Conservation (phyloP, 148 eudicot species). For the Salicornia ramosissima region DNA sequence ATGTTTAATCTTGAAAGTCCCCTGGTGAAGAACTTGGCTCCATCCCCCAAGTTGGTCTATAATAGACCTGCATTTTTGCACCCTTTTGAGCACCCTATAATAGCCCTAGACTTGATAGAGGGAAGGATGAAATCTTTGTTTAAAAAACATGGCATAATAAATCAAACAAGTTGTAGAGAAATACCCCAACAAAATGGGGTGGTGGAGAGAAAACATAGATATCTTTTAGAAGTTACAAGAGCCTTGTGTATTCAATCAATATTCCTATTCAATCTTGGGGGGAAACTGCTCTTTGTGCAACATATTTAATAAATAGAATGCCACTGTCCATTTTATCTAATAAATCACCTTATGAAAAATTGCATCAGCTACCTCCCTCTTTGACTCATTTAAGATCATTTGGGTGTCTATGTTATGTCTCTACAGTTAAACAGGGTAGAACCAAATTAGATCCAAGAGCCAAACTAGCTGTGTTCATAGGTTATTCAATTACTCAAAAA, state of each 20-base stretch:
- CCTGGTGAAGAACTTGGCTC: too few species aligned
- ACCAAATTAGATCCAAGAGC: not conserved
- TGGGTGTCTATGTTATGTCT: not conserved
- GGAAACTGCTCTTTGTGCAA: not conserved
- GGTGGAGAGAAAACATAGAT: too few species aligned
- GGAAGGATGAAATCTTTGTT: not conserved
- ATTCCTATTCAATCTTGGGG: not conserved
- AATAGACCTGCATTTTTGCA: too few species aligned
- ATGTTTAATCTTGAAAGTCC: too few species aligned
- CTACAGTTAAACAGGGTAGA: not conserved
- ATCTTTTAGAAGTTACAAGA: too few species aligned
- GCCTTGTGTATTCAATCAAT: not conserved
- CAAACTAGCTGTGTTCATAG: not conserved
- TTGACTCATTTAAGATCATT: not conserved
- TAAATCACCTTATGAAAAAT: not conserved
- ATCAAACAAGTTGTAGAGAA: not conserved
- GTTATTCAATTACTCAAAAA: too few species aligned
- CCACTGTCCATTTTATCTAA: not conserved
- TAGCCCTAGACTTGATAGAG: too few species aligned
- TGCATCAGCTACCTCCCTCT: not conserved
- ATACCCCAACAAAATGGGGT: conserved; percentile 15
- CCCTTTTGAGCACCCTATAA: too few species aligned
- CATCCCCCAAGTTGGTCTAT: too few species aligned
- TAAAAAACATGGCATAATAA: not conserved
- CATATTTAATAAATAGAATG: not conserved